Evolutionary conservation across 2,329 filamentous ascomycete species (phyloP), one percentile per base, ranked within the genome.

Genomic region (Furcasterigmium sp.): DNA sequence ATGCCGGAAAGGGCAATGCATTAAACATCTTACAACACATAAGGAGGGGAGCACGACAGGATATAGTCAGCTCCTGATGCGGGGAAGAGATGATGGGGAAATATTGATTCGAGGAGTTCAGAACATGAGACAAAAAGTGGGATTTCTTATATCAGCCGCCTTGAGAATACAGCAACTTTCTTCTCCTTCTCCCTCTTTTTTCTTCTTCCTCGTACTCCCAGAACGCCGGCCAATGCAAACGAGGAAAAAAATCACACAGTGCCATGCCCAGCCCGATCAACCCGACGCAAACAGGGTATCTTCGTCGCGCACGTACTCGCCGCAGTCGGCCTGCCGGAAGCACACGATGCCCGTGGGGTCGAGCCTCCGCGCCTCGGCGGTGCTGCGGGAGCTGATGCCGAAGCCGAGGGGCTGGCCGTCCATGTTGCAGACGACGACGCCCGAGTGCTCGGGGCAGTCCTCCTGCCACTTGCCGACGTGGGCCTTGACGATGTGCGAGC

Each of bases 341-440:
- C 85, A 85, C 9, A 88, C 85, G 48, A 96, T 85, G 10, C 85
- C 89, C 0, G 93, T 98, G 1, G 93, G 93, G 51, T 96, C 93
- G 55, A 96, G 63, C 52, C 88, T 78, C 57, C 89, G 76, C 20
- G 87, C 83, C 63, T 96, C 91, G 15, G 85, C 81, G 5, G 89
- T 94, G 50, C 85, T 88, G 60, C 89, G 76, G n/a, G 90, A 87
- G 32, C 89, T 95, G 41, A 95, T 83, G 37, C 91, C 91, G 61
- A 96, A 98, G 14, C 93, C 93, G 63, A 93, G 69, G n/a, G 90
- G 89, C 18, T 84, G 91, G 67, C 97, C 93, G 60, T 91, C 85
- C 88, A 95, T 95, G 57, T 80, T 85, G 68, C 89, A 83, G 18
- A 98, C 86, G 37, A 98, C 81, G 11, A 95, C 84, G 34, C 93